A percentile compares a stretch with the other conserved stretches of the same genome.
Evolutionary conservation across 2,329 filamentous ascomycete genomes (phyloP).

Genomic region (Aureobasidium sp.): DNA sequence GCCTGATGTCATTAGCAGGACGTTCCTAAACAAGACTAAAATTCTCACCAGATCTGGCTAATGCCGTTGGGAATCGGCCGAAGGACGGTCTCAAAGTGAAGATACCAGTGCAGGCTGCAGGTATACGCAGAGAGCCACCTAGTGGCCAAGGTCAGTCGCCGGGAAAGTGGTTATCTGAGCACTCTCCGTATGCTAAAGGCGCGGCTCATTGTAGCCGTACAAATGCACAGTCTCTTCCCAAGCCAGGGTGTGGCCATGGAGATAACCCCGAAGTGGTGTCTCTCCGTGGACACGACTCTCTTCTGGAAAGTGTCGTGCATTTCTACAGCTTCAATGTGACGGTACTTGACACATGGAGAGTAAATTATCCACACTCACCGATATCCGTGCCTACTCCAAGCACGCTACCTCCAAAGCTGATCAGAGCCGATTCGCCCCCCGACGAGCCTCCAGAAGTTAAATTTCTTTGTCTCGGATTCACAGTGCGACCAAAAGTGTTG

Average conservation of each 20-base stretch:
- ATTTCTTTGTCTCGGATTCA: slow-evolving; percentile 66
- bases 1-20: no score
- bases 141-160: background rate
- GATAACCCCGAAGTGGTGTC: no score
- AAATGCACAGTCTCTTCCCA: no score
- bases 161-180: no score
- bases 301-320: no score
- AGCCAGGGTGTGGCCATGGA: no score
- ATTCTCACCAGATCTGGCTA: no score
- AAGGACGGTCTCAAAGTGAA: slow-evolving; percentile 64
- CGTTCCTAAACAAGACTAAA: no score
- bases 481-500: slow-evolving; percentile 65
- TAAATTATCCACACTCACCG: background rate
- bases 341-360: background rate
- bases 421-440: slow-evolving; percentile 72
- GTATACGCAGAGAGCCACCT: slow-evolving; percentile 61
- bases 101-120: slow-evolving; percentile 64
- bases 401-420: slow-evolving; percentile 64
- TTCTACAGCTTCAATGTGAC: no score
- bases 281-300: no score
- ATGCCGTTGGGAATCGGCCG: slow-evolving; percentile 64
- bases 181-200: no score
- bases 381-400: slow-evolving; percentile 73
- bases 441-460: slow-evolving; percentile 72
- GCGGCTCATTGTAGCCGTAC: no score